Conservation (phyloP, 2,329 filamentous ascomycete genomes). For the Chaetomiaceae sp. region DNA sequence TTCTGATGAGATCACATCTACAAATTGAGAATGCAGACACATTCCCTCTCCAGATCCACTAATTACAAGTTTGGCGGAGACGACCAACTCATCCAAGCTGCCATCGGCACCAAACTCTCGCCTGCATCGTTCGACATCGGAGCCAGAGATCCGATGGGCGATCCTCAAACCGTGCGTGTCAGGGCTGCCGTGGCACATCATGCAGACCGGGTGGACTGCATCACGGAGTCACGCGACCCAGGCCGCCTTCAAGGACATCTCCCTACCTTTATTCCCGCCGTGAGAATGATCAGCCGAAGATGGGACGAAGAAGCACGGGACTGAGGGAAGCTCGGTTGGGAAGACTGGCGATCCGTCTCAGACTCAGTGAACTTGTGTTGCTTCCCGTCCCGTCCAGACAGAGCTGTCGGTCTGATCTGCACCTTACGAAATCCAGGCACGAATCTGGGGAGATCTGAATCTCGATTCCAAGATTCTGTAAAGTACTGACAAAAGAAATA, state of each 20-base stretch:
- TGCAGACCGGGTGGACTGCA: not conserved
- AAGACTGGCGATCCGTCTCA: slow-evolving; percentile 16
- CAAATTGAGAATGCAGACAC: no score
- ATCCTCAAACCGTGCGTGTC: not conserved
- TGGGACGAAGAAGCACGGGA: not conserved
- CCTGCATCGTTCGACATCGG: not conserved
- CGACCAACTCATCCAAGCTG: no score
- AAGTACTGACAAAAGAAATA: no score
- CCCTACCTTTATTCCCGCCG: no score
- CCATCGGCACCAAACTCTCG: no score
- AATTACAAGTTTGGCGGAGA: no score
- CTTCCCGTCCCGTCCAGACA: slow-evolving; percentile 10
- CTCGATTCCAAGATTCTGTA: no score
- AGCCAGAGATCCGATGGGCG: not conserved
- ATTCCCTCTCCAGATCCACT: no score
- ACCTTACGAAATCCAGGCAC: slow-evolving; percentile 21
- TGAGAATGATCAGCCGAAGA: not conserved
- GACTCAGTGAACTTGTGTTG: slow-evolving; percentile 8
- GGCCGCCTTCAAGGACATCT: no score
- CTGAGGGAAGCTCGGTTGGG: not conserved
- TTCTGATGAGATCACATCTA: no score
- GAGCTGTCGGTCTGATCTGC: slow-evolving; percentile 23
- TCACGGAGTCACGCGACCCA: no score
- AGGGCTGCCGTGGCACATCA: not conserved
- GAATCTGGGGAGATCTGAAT: no score